phyloP scores from a whole-genome alignment of 345 rosid species.

The Erucastrum elatum region DNA sequence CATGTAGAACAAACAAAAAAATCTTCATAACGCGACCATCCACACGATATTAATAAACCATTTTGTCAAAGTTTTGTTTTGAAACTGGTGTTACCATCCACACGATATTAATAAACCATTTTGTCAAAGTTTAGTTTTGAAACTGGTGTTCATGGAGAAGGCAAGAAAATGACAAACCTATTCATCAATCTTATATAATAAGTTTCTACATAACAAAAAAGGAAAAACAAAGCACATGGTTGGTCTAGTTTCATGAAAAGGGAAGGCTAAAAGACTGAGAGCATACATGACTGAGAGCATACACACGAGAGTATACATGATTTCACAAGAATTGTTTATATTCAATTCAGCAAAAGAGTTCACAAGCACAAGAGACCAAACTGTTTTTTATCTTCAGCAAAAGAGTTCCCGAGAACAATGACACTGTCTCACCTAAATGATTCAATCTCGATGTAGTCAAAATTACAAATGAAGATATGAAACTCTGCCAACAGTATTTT shows the following conservation, averaged over 20 bases:
- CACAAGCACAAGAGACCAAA: background rate
- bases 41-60: background rate
- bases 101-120: background rate
- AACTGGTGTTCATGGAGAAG: background rate
- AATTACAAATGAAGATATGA: slow-evolving; percentile 20
- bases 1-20: background rate
- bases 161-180: background rate
- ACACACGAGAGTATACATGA: too few species aligned
- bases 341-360: background rate
- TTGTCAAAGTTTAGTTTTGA: background rate
- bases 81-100: too few species aligned
- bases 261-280: background rate
- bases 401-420: slow-evolving; percentile 1
- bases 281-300: too few species aligned
- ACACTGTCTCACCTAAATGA: background rate
- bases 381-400: background rate
- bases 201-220: background rate
- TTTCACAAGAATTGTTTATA: slow-evolving; percentile 10
- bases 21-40: background rate
- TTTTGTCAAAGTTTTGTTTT: background rate
- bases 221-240: background rate
- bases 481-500: slow-evolving; percentile 9
- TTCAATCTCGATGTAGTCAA: slow-evolving; percentile 20
- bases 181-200: background rate
- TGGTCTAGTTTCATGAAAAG: background rate